Base-by-base conservation (phyloP, 2,329 filamentous ascomycete species). In the Akanthomyces uredinophilus region DNA sequence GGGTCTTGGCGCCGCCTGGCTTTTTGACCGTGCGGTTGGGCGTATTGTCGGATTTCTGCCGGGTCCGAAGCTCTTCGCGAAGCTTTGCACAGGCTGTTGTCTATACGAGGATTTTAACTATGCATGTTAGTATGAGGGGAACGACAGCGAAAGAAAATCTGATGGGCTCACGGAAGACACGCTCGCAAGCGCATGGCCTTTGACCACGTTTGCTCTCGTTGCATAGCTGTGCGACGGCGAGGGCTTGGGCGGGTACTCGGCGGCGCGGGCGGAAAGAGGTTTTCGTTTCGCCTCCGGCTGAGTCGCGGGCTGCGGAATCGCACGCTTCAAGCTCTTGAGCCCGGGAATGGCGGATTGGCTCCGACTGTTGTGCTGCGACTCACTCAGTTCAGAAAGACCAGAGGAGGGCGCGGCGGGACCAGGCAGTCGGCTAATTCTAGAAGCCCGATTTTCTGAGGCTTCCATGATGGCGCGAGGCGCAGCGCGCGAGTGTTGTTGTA, bases 221-320 rank as follows among this genome's bases (percentile, higher is more conserved):
- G 76, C 61, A 78, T 75, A 64, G 76, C 70, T 37, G 73, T 70
- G 55, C 74, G 71, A 16, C 78, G 71, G 54, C 74, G 71, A 16
- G 78, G 71, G 50, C 74, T 72, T 63, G 73, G 78, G 37, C 75
- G 72, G 64, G n/a, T 78, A 81, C 63, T 88, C 85, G 64, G 73
- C 80, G 37, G 80, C 83, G 66, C 78, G 78, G 61, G 87, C 83
- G 22, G 73, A 74, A 29, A 87, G 73, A 16, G 83, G 84, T 68
- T 85, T 86, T 62, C 86, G 79, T 73, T 89, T 89, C 3, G 84
- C 69, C 55, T 85, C 81, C 22, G 85, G 79, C 68, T 84, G 79
- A 24, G 75, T 66, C 57, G 79, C 84, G 68, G 79, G 75, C 49
- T 77, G 73, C 2, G 78, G 75, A 14, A 77, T 73, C 61, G 77